Conservation (phyloP, 441 rosid species). For the Pelargonium citronellum region DNA sequence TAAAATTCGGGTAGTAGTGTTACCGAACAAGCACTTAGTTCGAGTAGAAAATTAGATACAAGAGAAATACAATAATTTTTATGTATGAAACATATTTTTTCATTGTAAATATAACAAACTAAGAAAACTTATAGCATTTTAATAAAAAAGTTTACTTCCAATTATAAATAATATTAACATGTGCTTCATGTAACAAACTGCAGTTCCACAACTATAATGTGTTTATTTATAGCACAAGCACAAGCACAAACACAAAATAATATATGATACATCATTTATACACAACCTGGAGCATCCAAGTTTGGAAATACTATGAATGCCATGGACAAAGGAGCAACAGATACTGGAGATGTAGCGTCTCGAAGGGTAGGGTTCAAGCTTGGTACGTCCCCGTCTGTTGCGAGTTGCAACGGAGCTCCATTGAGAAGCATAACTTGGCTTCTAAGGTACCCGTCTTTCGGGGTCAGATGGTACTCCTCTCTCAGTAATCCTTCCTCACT, state of each 20-base stretch:
- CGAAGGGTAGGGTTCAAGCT: slow-evolving; percentile 45
- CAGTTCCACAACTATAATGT: no score
- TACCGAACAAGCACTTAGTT: no score
- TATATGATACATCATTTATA: slow-evolving; percentile 16
- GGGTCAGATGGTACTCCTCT: slow-evolving; percentile 88
- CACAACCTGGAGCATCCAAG: slow-evolving; percentile 74
- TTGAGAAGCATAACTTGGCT: slow-evolving; percentile 74
- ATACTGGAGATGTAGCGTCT: slow-evolving; percentile 42
- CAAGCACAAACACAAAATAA: neutral
- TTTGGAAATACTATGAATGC: slow-evolving; percentile 73
- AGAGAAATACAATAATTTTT: no score
- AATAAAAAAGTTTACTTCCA: no score
- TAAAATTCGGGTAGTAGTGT: no score
- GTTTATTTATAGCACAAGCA: neutral
- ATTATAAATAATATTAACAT: no score
- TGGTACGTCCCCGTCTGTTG: slow-evolving; percentile 52
- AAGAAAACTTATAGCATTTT: no score
- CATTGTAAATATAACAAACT: no score
- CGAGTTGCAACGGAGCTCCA: slow-evolving; percentile 54
- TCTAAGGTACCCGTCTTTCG: slow-evolving; percentile 50
- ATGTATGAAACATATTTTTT: no score
- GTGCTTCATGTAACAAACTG: no score
- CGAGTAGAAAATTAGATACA: no score
- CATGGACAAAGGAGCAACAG: slow-evolving; percentile 53
- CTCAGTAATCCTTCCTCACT: slow-evolving; percentile 38